Evolutionary conservation across 2,329 filamentous ascomycete species (phyloP).

Genomic region (Apiospora marii): DNA sequence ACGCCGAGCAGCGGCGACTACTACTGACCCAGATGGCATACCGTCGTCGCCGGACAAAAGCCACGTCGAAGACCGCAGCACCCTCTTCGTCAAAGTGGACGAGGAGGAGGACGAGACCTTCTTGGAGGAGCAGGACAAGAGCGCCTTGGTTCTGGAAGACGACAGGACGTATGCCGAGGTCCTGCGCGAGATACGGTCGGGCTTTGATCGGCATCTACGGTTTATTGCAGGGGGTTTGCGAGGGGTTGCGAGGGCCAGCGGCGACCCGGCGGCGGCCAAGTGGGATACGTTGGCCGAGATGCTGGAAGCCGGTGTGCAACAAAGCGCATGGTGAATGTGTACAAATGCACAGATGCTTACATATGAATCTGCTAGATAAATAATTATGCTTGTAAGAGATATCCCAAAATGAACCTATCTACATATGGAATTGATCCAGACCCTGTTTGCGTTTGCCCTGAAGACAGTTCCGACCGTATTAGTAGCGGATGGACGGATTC

Average conservation of each 20-base stretch:
- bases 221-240: constrained; percentile 79
- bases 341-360: background rate
- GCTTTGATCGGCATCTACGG: constrained; percentile 70
- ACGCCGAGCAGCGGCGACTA: constrained; percentile 49
- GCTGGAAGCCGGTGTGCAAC: constrained; percentile 61
- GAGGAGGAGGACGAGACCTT: constrained; percentile 44
- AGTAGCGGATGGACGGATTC: no score
- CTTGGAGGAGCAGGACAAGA: constrained; percentile 40
- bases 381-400: no score
- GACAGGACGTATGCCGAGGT: constrained; percentile 58
- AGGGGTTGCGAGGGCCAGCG: constrained; percentile 77
- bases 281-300: constrained; percentile 87
- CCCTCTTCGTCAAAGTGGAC: constrained; percentile 38
- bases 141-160: constrained; percentile 41
- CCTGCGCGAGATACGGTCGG: constrained; percentile 63
- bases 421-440: background rate
- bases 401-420: no score
- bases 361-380: background rate
- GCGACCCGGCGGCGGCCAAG: constrained; percentile 63
- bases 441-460: no score
- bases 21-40: constrained; percentile 31
- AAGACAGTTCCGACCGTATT: no score
- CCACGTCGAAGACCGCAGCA: background rate
- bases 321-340: background rate
- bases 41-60: background rate